Evolutionary conservation across 306 rosid species (phyloP).

Genomic region (Quercus suber): DNA sequence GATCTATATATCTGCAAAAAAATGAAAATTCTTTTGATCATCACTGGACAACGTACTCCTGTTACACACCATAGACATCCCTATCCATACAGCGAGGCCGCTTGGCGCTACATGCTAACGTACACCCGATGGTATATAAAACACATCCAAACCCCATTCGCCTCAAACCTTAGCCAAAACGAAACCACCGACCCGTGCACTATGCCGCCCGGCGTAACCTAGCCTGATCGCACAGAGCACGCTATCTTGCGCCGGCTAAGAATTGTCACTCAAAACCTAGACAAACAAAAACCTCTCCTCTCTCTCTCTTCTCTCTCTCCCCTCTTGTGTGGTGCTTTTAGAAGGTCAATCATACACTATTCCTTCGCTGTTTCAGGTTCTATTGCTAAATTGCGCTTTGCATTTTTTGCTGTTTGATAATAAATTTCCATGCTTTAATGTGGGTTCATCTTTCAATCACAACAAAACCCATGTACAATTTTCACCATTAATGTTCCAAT

Average conservation of each 20-base stretch:
- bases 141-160: background rate
- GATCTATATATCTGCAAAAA: background rate
- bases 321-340: constrained; percentile 27
- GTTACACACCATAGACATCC: background rate
- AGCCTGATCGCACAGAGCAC: background rate
- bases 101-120: background rate
- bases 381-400: constrained; percentile 24
- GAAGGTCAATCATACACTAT: constrained; percentile 48
- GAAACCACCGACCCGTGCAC: background rate
- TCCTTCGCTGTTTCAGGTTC: constrained; percentile 44
- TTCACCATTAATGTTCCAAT: constrained; percentile 26
- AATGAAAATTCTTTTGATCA: background rate
- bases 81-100: background rate
- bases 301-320: constrained; percentile 17
- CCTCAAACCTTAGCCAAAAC: background rate
- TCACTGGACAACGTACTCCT: background rate
- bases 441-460: constrained; percentile 1
- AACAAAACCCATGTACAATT: constrained; percentile 26
- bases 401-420: constrained; percentile 19
- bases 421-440: constrained; percentile 16
- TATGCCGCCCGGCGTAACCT: constrained; percentile 21
- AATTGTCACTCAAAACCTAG: constrained; percentile 25
- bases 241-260: constrained; percentile 20
- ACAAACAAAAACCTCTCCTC: constrained; percentile 18
- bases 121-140: background rate